Evolutionary conservation across 1,284 basidiomycete species (phyloP).

Genomic region (Coniophora puteana): DNA sequence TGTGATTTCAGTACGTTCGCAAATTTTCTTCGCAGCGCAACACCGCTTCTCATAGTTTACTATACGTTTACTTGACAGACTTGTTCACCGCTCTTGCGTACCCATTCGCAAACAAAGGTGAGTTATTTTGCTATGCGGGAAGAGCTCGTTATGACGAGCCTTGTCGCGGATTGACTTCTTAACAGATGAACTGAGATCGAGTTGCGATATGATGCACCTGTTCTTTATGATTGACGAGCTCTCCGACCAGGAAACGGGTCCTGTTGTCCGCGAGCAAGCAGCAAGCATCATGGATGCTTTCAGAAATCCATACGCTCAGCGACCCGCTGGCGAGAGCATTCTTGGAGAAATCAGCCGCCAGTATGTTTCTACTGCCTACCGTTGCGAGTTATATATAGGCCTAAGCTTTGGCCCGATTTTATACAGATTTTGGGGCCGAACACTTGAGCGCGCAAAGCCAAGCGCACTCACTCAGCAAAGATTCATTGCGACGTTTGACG

Average conservation of each 20-base stretch:
- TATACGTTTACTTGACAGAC: constrained; percentile 12
- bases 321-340: constrained; percentile 18
- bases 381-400: neutral
- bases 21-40: no score
- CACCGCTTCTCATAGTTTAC: neutral
- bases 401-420: constrained; percentile 1
- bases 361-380: constrained; percentile 12
- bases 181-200: constrained; percentile 46
- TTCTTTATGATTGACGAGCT: constrained; percentile 41
- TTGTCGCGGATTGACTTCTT: no score
- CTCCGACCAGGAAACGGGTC: constrained; percentile 31
- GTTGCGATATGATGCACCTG: constrained; percentile 41
- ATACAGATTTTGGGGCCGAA: constrained; percentile 22
- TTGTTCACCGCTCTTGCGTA: constrained; percentile 25
- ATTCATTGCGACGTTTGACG: constrained; percentile 31
- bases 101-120: constrained; percentile 13
- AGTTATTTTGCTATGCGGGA: no score
- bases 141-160: no score
- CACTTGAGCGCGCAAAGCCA: constrained; percentile 14
- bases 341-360: constrained; percentile 18
- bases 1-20: constrained; percentile 35
- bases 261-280: constrained; percentile 26
- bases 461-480: constrained; percentile 21
- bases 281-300: constrained; percentile 35
- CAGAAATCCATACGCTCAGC: constrained; percentile 13